Percentiles rank a stretch among this genome's conserved stretches.
Evolutionary conservation across 306 rosid genomes (phyloP).

Genomic region (Casuarina glauca): DNA sequence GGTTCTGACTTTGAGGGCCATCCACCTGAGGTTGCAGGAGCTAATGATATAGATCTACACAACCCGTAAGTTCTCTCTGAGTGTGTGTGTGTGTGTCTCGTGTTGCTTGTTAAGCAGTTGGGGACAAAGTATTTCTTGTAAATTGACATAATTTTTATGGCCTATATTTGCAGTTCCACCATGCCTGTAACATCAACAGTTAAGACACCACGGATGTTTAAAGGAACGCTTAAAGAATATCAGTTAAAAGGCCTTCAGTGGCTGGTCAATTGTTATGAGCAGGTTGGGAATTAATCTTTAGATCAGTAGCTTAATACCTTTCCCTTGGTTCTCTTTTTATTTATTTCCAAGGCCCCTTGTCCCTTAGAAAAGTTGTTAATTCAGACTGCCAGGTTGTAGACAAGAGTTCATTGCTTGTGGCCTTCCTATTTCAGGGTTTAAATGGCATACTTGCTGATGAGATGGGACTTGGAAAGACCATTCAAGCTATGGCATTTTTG

Average conservation of each 20-base stretch:
- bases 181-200: conserved; percentile 98
- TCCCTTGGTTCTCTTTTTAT: conserved; percentile 21
- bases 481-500: conserved; percentile 97
- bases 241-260: conserved; percentile 98
- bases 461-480: conserved; percentile 99
- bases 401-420: neutral
- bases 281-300: conserved; percentile 52
- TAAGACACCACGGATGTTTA: conserved; percentile 85
- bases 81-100: neutral
- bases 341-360: conserved; percentile 20
- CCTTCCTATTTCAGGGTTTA: conserved; percentile 65
- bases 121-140: conserved; percentile 22
- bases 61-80: conserved; percentile 68
- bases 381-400: neutral
- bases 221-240: conserved; percentile 82
- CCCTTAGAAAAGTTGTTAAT: neutral
- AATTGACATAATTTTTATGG: conserved; percentile 31
- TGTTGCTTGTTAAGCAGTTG: conserved; percentile 14
- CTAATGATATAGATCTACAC: conserved; percentile 89
- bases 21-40: conserved; percentile 81
- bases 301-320: neutral
- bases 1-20: conserved; percentile 66
- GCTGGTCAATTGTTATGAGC: conserved; percentile 99
- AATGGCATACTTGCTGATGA: conserved; percentile 99
- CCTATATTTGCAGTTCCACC: conserved; percentile 72